Evolutionary conservation across 2,329 filamentous ascomycete species (phyloP).

Genomic region (Daldinia eschscholtzii): DNA sequence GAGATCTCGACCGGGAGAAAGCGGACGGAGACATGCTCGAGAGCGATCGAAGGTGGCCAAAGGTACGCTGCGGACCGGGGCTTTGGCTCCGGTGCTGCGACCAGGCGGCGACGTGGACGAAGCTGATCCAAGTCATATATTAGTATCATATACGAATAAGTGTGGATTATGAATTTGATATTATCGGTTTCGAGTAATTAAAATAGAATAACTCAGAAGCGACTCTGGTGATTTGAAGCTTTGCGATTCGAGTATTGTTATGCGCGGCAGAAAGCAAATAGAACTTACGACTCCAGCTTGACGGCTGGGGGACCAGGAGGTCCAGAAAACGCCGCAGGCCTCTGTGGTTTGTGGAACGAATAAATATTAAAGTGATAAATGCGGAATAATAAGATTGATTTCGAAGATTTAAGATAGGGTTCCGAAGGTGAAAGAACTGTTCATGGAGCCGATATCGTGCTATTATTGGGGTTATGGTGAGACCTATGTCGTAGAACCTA

Average conservation of each 20-base stretch:
- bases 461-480: constrained; percentile 37
- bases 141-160: constrained; percentile 28
- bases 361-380: constrained; percentile 42
- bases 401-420: constrained; percentile 24
- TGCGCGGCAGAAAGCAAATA: constrained; percentile 3
- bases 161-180: constrained; percentile 1
- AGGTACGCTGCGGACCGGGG: constrained; percentile 55
- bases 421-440: constrained; percentile 31
- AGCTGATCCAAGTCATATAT: constrained; percentile 56
- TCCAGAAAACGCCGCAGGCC: constrained; percentile 46
- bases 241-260: constrained; percentile 2
- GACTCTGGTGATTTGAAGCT: constrained; percentile 4
- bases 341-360: constrained; percentile 33
- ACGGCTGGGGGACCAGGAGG: constrained; percentile 52
- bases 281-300: constrained; percentile 54
- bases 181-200: background rate
- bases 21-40: constrained; percentile 64
- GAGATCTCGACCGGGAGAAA: constrained; percentile 56
- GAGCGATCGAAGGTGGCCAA: constrained; percentile 66
- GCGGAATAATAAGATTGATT: constrained; percentile 32
- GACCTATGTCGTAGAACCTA: constrained; percentile 45
- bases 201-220: constrained; percentile 2
- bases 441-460: constrained; percentile 37
- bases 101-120: constrained; percentile 68
- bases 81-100: constrained; percentile 58